Conservation (phyloP, 2,329 filamentous ascomycete genomes). For the Calonectria naviculata region DNA sequence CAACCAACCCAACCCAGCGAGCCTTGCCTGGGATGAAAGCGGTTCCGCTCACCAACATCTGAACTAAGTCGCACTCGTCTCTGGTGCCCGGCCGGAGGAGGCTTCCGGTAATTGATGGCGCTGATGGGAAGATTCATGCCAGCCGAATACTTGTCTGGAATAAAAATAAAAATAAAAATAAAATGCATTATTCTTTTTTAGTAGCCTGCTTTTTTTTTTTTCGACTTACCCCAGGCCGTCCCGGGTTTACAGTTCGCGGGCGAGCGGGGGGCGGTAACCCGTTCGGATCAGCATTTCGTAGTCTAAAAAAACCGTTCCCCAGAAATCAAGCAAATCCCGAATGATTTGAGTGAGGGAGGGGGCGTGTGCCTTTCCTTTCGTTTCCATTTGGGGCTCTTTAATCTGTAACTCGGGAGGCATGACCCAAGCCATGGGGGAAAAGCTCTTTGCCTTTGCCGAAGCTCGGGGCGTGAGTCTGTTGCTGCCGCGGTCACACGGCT, state of each 20-base stretch:
- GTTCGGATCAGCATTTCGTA: slow-evolving; percentile 10
- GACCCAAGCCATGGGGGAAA: slow-evolving; percentile 3
- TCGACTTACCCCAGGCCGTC: slow-evolving; percentile 16
- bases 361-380: background rate
- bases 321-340: background rate
- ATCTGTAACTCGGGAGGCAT: background rate
- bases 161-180: background rate
- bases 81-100: background rate
- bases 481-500: slow-evolving; percentile 12
- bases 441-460: background rate
- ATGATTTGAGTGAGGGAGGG: background rate
- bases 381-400: background rate
- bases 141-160: background rate
- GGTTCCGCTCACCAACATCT: slow-evolving; percentile 15
- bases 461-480: slow-evolving; percentile 1
- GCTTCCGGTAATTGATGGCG: slow-evolving; percentile 1
- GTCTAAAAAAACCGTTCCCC: slow-evolving; percentile 24
- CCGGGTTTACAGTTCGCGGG: slow-evolving; percentile 12
- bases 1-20: background rate
- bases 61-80: background rate
- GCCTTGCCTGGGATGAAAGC: slow-evolving; percentile 10
- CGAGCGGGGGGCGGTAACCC: slow-evolving; percentile 17
- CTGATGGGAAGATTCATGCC: background rate
- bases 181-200: background rate
- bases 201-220: background rate